phyloP scores from a whole-genome alignment of 2,329 filamentous ascomycete genomes.

The Aspergillus intermedius region DNA sequence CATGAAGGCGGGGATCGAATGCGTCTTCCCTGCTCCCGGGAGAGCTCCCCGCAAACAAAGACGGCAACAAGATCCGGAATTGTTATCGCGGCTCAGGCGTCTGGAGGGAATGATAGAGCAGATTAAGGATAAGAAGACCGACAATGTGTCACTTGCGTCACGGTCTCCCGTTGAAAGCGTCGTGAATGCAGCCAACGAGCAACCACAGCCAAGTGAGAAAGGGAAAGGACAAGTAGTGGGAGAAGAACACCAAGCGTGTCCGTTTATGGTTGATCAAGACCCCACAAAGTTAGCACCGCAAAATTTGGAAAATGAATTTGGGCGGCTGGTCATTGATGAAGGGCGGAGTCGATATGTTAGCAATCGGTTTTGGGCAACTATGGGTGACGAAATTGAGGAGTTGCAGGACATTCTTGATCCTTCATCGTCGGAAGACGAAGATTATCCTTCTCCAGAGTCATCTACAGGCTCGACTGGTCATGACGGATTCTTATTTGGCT shows the following conservation, averaged over 20 bases:
- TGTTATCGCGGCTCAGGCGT: conserved; percentile 51
- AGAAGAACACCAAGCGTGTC: conserved; percentile 4
- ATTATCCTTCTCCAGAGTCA: conserved; percentile 42
- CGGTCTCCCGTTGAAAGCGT: conserved; percentile 6
- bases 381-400: conserved; percentile 59
- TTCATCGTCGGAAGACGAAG: conserved; percentile 52
- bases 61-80: conserved; percentile 54
- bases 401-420: conserved; percentile 56
- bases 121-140: conserved; percentile 43
- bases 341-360: conserved; percentile 56
- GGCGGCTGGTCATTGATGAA: conserved; percentile 54
- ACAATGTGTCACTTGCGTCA: conserved; percentile 9
- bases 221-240: not conserved
- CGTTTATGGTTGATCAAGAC: conserved; percentile 12
- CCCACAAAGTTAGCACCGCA: conserved; percentile 14
- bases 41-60: conserved; percentile 54
- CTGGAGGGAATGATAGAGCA: conserved; percentile 57
- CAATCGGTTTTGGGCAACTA: conserved; percentile 55
- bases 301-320: conserved; percentile 45
- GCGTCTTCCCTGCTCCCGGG: conserved; percentile 57
- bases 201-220: not conserved
- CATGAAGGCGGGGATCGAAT: conserved; percentile 48
- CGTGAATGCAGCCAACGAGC: not conserved
- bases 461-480: conserved; percentile 38
- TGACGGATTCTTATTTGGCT: conserved; percentile 57